These are phyloP conservation scores for Calonectria naviculata DNA, from an alignment of 2,329 filamentous ascomycete genomes.

Conservation along the genomic window DNA sequence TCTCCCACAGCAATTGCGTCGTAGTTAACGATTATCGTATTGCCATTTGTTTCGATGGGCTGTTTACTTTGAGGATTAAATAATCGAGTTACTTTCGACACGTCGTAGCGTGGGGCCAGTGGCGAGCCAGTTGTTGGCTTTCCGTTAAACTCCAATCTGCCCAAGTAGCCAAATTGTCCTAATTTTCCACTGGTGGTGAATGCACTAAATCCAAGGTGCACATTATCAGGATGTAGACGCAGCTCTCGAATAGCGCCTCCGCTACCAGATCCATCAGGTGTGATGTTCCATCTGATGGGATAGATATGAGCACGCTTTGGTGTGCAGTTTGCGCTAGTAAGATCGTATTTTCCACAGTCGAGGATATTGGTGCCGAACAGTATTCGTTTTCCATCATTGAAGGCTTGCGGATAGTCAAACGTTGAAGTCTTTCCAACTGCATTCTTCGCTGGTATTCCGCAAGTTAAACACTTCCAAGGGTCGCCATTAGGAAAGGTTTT, in stretches of 20 bases:
- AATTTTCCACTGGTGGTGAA: not conserved
- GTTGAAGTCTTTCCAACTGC: not conserved
- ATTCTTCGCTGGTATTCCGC: not conserved
- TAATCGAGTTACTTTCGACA: not conserved
- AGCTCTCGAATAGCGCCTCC: not conserved
- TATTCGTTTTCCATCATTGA: not conserved
- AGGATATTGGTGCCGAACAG: not conserved
- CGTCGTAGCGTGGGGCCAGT: not conserved
- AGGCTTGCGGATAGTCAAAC: not conserved
- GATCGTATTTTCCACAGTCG: not conserved
- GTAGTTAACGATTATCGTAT: not conserved
- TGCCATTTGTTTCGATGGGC: not conserved
- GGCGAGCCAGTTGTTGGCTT: not conserved
- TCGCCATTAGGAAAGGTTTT: not conserved
- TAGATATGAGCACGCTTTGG: not conserved
- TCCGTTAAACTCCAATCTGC: not conserved
- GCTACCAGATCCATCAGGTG: not conserved
- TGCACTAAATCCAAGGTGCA: not conserved
- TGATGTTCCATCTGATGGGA: not conserved
- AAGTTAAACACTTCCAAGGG: not conserved
- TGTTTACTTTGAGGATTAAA: not conserved
- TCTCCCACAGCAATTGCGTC: not conserved
- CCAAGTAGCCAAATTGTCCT: not conserved
- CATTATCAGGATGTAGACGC: not conserved
- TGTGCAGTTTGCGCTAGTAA: not conserved